Percentiles rank a stretch among this genome's conserved stretches.
phyloP scores from a whole-genome alignment of 305 asterid genomes.

The Fraxinus xanthoxyloides region DNA sequence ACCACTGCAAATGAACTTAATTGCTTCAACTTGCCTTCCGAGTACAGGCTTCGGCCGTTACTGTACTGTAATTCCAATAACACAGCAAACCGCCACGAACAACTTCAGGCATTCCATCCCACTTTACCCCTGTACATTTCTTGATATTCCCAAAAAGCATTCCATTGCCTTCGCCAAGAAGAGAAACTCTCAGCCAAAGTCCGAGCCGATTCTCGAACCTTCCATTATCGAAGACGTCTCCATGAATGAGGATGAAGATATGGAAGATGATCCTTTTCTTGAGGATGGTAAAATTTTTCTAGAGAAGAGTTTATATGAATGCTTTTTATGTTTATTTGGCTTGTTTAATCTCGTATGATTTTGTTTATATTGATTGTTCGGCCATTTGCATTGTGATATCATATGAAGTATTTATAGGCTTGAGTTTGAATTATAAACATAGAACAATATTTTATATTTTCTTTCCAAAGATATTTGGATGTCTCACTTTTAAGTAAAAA shows the following conservation, averaged over 20 bases:
- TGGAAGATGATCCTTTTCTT: constrained; percentile 33
- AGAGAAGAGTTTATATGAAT: background rate
- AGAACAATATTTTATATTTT: background rate
- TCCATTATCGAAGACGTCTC: constrained; percentile 45
- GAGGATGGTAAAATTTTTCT: constrained; percentile 35
- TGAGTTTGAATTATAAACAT: background rate
- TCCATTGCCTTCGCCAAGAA: constrained; percentile 41
- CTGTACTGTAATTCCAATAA: constrained; percentile 14
- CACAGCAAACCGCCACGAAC: constrained; percentile 22
- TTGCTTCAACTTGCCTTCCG: constrained; percentile 23
- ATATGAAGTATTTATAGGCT: background rate
- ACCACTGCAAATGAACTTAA: constrained; percentile 28
- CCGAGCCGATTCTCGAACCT: constrained; percentile 47
- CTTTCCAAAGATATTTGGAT: background rate
- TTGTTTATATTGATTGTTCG: background rate
- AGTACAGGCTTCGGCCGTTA: constrained; percentile 2
- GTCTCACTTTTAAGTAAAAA: background rate
- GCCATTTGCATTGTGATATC: background rate
- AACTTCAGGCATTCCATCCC: constrained; percentile 17
- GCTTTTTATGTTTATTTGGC: background rate
- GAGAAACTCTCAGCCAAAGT: constrained; percentile 39
- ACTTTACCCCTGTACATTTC: constrained; percentile 21
- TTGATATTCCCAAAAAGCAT: constrained; percentile 19
- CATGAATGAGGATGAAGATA: constrained; percentile 35
- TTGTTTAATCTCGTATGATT: background rate